phyloP scores from a whole-genome alignment of 2,329 filamentous ascomycete genomes.

The Cladosporium sp. region DNA sequence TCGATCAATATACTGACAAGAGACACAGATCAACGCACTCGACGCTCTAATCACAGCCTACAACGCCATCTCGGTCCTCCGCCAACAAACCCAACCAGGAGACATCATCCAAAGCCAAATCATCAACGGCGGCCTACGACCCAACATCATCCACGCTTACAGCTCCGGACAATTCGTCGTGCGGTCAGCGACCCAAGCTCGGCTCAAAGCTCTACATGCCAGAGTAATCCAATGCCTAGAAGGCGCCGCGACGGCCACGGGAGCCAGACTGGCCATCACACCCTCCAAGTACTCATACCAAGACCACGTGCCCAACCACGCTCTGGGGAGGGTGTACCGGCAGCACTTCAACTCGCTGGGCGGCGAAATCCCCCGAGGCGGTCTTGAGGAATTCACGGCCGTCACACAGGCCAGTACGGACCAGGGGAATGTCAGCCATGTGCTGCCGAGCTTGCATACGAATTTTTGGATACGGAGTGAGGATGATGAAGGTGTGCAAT shows the following conservation, averaged over 20 bases:
- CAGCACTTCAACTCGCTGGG: slow-evolving; percentile 30
- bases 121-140: slow-evolving; percentile 25
- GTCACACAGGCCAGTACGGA: slow-evolving; percentile 53
- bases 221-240: slow-evolving; percentile 41
- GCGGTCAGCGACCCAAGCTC: slow-evolving; percentile 27
- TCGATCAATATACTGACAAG: background rate
- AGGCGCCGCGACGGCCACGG: slow-evolving; percentile 37
- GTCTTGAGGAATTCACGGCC: slow-evolving; percentile 39
- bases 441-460: slow-evolving; percentile 51
- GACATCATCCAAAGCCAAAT: slow-evolving; percentile 36
- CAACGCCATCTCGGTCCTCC: slow-evolving; percentile 32
- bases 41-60: slow-evolving; percentile 31
- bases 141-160: slow-evolving; percentile 40
- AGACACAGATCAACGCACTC: slow-evolving; percentile 28
- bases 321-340: slow-evolving; percentile 35
- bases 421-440: slow-evolving; percentile 56
- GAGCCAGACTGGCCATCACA: slow-evolving; percentile 36
- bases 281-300: slow-evolving; percentile 42
- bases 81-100: slow-evolving; percentile 37
- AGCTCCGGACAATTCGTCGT: slow-evolving; percentile 35
- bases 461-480: slow-evolving; percentile 45
- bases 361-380: slow-evolving; percentile 30
- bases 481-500: slow-evolving; percentile 24
- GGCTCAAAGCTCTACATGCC: slow-evolving; percentile 29
- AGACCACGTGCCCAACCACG: slow-evolving; percentile 52